Base-by-base conservation (phyloP, 2,329 filamentous ascomycete genomes). In the Aureobasidium sp. region DNA sequence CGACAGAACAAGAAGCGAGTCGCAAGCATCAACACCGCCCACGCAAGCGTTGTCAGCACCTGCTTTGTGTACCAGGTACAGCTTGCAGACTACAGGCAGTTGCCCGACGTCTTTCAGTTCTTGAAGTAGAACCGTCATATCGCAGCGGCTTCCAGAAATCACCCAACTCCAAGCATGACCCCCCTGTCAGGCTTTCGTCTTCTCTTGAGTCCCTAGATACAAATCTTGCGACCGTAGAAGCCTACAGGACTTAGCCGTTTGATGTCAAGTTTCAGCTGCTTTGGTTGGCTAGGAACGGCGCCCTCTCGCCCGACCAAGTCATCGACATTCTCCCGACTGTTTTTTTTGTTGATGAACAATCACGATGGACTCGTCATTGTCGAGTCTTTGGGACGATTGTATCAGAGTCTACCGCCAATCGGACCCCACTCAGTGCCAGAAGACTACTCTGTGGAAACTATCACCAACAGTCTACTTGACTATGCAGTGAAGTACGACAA, bases 251-350 rank as follows among this genome's bases (percentile, higher is more conserved):
- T 2, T 70, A 88, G 65, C 78, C 86, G 7, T 93, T 89, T 68
- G 74, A 78, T 0, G 72, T 90, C 1, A 80, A 87, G 8, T 92
- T 89, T 71, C 90, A 92, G 69, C 78, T 93, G 7, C 85, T 91
- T 59, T 85, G 84, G 20, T 77, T 95, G 7, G 87, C 89, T 0
- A 82, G 84, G 71, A 91, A 92, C 69, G 88, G 87, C 27, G 88
- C 86, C 64, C 80, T 94, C 1, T 80, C 87, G 16, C 91, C 91
- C 0, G 70, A 72, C 0, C 85, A 79, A 1, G 86, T 88, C 0
- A 54, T 80, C 0, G 67, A 73, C 1, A 72, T 93, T 7, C 74
- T 89, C 1, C 72, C 78, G 0, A 69, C 79, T 1, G 78, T 91
- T 1, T 36, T 73, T 76, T 5, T 47, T 68, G 0, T 68, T 81